These are phyloP conservation scores for Tetrahymena elliotti DNA, from an alignment of 73 alveolate species.

Conservation along the genomic window DNA sequence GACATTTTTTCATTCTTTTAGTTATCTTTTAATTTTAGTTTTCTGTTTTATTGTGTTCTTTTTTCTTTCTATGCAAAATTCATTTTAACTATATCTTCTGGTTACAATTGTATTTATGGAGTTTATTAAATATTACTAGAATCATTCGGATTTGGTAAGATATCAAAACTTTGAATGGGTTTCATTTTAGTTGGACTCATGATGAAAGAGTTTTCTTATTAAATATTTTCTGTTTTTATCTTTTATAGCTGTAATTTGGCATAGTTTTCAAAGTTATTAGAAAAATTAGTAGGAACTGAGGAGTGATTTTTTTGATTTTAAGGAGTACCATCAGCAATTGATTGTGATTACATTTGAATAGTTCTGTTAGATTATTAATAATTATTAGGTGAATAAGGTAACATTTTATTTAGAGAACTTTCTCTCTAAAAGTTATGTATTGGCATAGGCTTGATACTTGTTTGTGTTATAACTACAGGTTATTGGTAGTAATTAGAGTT, in stretches of 20 bases:
- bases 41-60: background rate
- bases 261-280: background rate
- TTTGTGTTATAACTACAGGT: background rate
- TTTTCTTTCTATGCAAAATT: background rate
- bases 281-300: background rate
- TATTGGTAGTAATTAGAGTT: background rate
- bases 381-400: background rate
- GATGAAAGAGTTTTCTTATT: background rate
- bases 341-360: background rate
- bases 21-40: background rate
- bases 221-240: background rate
- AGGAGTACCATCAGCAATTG: background rate
- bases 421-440: background rate
- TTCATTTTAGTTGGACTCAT: background rate
- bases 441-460: background rate
- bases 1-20: background rate
- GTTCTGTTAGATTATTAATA: background rate
- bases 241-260: background rate
- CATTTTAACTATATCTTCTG: background rate
- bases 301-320: background rate
- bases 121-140: background rate
- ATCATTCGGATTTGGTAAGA: background rate
- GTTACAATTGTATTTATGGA: background rate
- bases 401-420: background rate
- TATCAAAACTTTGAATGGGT: background rate